Base-by-base conservation (phyloP, 345 rosid species). In the Clausena lansium region DNA sequence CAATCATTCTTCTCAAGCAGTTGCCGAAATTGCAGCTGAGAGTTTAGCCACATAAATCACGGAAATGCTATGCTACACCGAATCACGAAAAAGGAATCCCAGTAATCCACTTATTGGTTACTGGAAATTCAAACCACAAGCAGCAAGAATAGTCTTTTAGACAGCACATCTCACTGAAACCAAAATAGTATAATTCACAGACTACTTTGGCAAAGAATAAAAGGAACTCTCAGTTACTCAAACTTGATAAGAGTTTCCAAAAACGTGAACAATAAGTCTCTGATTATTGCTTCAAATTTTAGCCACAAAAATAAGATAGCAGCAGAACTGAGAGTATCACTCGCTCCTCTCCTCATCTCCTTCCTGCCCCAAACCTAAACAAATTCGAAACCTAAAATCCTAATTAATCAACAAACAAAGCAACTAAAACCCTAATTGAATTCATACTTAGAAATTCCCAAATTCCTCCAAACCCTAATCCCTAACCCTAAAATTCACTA, bases 401-500 rank as follows among this genome's bases (percentile, higher is more conserved):
- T 83, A 85, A 79, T 35, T 69, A 81, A 78, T 82, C 83, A 73
- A 70, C 80, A 74, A 78, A 70, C 85, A 78, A 73, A 77, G 71
- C 71, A 71, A 71, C 84, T 79, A 82, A 75, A 73, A 73, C 67
- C 76, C 80, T 79, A 78, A 82, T 76, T 80, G 79, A 82, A 81
- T 81, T 54, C 80, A 75, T 71, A 67, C 75, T 78, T 70, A 17
- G 75, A 74, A 59, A 67, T 77, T 68, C 74, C 39, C 80, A 61
- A 71, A 74, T 36, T 70, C 74, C 60, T 25, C 76, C 67, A 75
- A 82, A 78, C 78, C 70, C 84, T 83, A 84, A 63, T 63, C 68
- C 72, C 82, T 84, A 81, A 22, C 77, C 80, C 87, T 81, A 83
- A 79, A 65, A 38, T 78, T 74, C 78, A 85, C 79, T 84, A 74